Base-by-base conservation (phyloP, 1,139 yeast species). In the Taphrina communis region DNA sequence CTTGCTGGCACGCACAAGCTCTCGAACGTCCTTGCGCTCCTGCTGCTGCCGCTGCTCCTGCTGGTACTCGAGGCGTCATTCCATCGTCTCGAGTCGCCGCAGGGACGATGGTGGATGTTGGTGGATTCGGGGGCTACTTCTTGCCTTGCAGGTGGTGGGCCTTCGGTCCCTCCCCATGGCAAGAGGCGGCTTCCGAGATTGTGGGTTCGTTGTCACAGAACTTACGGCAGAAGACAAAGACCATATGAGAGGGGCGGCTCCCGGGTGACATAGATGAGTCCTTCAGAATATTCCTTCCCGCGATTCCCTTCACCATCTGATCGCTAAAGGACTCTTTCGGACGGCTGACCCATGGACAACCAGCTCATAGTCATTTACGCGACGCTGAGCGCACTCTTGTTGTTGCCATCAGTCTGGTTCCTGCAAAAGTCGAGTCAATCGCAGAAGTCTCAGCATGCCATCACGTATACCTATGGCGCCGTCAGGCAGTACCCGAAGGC, bases 381-480 rank as follows among this genome's bases (percentile, higher is more conserved):
- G 42, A 11, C 42, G 17, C 17, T 36, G 19, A 39, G 50, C 17
- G 14, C 19, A 25, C 36, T 41, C 53, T 9, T 58, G 53, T 14
- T 58, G 51, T 5, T 42, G 12, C 36, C 46, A 8, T 58, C 62
- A 14, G 25, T 58, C 19, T 42, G 51, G 53, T 21, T 9, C 9
- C 42, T 58, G 38, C 39, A 36, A 58, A 17, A 7, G 39, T 58
- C 53, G 9, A 48, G 17, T 55, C 9, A 14, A 12, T 31, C 56
- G 19, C 56, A 36, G 61, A 58, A 55, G 67, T 55, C 12, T 19
- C 36, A 62, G 59, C 48, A 41, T 17, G 46, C 67, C 12, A 53
- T 50, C 17, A 63, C 60, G 14, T 63, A 63, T 55, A 58, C 67
- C n/a, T 63, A 63, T 38, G 67, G 67, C 9, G 56, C 67, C 25